phyloP scores from a whole-genome alignment of 192 early-diverging fungal genomes.

The Coemansia sp. region DNA sequence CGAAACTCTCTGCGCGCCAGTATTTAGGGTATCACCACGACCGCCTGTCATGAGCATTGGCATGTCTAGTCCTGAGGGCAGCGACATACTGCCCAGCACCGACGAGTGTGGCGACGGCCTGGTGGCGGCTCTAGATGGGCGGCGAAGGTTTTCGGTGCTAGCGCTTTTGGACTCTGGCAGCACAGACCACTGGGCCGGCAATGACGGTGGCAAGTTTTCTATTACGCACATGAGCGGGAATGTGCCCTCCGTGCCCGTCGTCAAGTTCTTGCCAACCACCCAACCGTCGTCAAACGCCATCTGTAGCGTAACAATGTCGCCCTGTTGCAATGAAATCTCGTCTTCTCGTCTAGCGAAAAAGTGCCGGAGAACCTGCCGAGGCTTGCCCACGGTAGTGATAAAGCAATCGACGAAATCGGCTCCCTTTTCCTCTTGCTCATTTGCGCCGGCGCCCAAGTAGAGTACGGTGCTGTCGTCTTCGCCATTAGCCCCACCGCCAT shows the following conservation, averaged over 20 bases:
- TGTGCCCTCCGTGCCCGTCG: slow-evolving; percentile 70
- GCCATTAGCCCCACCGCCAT: not conserved
- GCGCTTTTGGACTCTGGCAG: slow-evolving; percentile 40
- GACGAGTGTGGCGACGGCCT: slow-evolving; percentile 19
- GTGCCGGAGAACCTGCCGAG: slow-evolving; percentile 57
- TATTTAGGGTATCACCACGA: not conserved
- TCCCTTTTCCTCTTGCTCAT: slow-evolving; percentile 13
- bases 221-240: slow-evolving; percentile 86
- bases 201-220: slow-evolving; percentile 27
- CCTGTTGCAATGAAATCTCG: slow-evolving; percentile 72
- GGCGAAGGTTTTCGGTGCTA: slow-evolving; percentile 38
- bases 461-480: slow-evolving; percentile 31
- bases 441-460: slow-evolving; percentile 7
- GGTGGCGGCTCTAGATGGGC: slow-evolving; percentile 14
- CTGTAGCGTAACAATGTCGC: slow-evolving; percentile 73
- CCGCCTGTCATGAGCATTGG: not conserved
- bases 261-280: slow-evolving; percentile 81
- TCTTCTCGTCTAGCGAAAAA: slow-evolving; percentile 74
- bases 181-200: slow-evolving; percentile 56
- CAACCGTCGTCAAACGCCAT: slow-evolving; percentile 88
- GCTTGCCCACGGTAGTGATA: slow-evolving; percentile 40
- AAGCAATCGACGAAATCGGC: slow-evolving; percentile 52
- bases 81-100: slow-evolving; percentile 17
- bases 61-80: slow-evolving; percentile 13
- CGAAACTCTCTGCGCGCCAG: not conserved